phyloP scores from a whole-genome alignment of 768 basidiomycete species.

The Naganishia friedmannii region DNA sequence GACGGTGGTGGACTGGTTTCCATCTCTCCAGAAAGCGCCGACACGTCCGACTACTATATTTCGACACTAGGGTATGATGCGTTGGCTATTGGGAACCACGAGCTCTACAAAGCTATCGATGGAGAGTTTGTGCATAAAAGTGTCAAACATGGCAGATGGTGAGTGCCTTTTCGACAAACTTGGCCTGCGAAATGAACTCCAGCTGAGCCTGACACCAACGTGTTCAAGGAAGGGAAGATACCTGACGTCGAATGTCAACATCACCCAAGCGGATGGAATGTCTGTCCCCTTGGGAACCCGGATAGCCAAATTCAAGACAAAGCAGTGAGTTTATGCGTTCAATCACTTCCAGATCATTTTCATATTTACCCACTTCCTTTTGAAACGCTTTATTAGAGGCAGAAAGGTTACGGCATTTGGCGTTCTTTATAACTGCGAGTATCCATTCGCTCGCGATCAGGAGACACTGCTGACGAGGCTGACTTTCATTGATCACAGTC shows the following conservation, averaged over 20 bases:
- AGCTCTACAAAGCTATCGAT: constrained; percentile 61
- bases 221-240: constrained; percentile 56
- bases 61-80: constrained; percentile 73
- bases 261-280: constrained; percentile 60
- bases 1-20: constrained; percentile 50
- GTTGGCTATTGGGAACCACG: constrained; percentile 83
- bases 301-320: constrained; percentile 70
- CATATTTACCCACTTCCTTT: neutral
- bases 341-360: too few species aligned
- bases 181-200: too few species aligned
- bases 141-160: constrained; percentile 21
- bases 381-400: constrained; percentile 56
- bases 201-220: too few species aligned
- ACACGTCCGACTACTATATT: constrained; percentile 67
- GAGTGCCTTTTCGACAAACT: neutral
- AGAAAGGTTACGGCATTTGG: constrained; percentile 74
- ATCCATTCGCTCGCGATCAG: neutral
- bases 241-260: constrained; percentile 80
- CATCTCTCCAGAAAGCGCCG: constrained; percentile 31
- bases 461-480: neutral
- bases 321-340: constrained; percentile 57
- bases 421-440: constrained; percentile 66
- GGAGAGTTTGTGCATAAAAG: constrained; percentile 27
- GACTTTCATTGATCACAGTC: constrained; percentile 22
- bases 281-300: constrained; percentile 55